These are phyloP conservation scores for Suhomyces taliae DNA, from an alignment of 1,139 yeast genomes.

Conservation along the genomic window DNA sequence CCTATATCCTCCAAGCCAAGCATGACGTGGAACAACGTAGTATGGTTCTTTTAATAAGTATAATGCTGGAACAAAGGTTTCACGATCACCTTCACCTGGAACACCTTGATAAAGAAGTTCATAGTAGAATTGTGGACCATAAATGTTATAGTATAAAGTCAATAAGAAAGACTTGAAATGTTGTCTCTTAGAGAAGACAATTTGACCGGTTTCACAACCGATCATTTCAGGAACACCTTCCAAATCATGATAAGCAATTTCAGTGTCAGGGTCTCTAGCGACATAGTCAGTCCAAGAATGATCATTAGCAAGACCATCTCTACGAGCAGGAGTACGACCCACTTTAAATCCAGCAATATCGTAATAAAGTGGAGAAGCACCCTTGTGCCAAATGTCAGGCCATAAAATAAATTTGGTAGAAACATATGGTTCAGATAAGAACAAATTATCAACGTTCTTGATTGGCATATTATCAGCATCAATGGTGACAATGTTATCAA, in stretches of 20 bases:
- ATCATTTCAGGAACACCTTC: slow-evolving; percentile 31
- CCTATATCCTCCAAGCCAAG: slow-evolving; percentile 28
- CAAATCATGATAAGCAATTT: slow-evolving; percentile 34
- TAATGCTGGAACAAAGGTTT: slow-evolving; percentile 41
- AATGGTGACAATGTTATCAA: slow-evolving; percentile 34
- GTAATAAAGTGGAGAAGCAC: slow-evolving; percentile 36
- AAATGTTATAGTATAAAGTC: slow-evolving; percentile 34
- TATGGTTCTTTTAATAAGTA: slow-evolving; percentile 38
- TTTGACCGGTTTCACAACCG: slow-evolving; percentile 38
- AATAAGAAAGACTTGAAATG: slow-evolving; percentile 32
- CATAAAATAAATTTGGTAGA: slow-evolving; percentile 35
- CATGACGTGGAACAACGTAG: slow-evolving; percentile 23
- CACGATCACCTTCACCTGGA: slow-evolving; percentile 41
- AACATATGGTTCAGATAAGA: slow-evolving; percentile 27
- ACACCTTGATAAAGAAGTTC: slow-evolving; percentile 38
- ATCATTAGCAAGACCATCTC: slow-evolving; percentile 34
- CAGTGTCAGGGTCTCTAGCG: slow-evolving; percentile 16
- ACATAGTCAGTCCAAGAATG: slow-evolving; percentile 22
- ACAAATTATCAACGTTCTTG: slow-evolving; percentile 30
- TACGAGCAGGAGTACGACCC: slow-evolving; percentile 29
- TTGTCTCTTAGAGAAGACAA: slow-evolving; percentile 33
- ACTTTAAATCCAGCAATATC: slow-evolving; percentile 32
- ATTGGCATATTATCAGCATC: slow-evolving; percentile 41
- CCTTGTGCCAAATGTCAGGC: slow-evolving; percentile 43
- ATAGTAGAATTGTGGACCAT: slow-evolving; percentile 30